Evolutionary conservation across 1,139 yeast genomes (phyloP), one percentile per base, ranked within the genome.

Genomic region (Taiozyma onychis): DNA sequence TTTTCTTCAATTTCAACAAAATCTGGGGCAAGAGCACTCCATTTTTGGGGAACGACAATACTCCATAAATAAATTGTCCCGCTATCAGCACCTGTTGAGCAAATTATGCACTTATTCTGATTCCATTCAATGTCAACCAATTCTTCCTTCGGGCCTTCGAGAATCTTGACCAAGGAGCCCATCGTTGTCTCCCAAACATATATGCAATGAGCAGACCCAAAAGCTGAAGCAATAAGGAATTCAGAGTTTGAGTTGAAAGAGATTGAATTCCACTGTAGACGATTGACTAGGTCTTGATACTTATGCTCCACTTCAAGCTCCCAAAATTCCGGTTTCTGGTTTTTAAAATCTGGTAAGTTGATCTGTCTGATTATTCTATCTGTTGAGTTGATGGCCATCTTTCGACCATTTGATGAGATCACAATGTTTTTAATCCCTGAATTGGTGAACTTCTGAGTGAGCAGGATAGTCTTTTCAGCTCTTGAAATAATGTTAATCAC

Each of bases 1-100:
- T 90, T 91, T 62, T 91, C 97, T 64, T 91, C 97, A 43, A 91
- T 83, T 65, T 91, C 98, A 49, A 87, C 96, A 65, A 93, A 91
- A 66, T 93, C 99, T 0, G 98, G 98, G 0, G 98, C 98, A 58
- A 91, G 73, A 0, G 97, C 96, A 66, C 96, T 86, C 99, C 99
- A 91, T 68, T 88, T 87, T 61, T 90, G 97, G 0, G 96, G 95
- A 41, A 88, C 81, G 44, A 80, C 80, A 18, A 88, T 79, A 50
- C 87, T 81, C 97, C 97, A 93, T 46, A 88, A 66, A 64, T 88
- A 90, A 1, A 91, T 77, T 28, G 81, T 75, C 0, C 98, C 98
- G 39, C 88, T 78, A 62, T 91, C 98, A 47, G 88, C 71, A 0
- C 98, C 97, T 21, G 89, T 87, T n/a, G 96, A 87, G 10, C 87